A percentile compares a stretch with the other conserved stretches of the same genome.
These are phyloP conservation scores for Clarireedia paspali DNA, from an alignment of 2,329 filamentous ascomycete species.

Conservation along the genomic window DNA sequence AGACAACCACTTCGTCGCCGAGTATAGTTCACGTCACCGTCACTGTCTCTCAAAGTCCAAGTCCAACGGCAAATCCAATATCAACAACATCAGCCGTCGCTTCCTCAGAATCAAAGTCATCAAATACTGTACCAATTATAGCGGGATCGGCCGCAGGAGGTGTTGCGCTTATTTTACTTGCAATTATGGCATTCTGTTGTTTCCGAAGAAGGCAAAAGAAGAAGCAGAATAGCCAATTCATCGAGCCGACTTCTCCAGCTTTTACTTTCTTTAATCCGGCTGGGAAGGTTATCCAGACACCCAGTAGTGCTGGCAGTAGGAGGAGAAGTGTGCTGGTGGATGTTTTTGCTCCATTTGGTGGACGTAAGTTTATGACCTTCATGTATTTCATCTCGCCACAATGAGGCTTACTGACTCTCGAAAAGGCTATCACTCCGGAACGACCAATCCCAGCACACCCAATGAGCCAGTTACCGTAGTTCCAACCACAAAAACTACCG, in stretches of 20 bases:
- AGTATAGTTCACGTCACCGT: background rate
- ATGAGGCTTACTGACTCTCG: background rate
- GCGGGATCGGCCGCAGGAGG: background rate
- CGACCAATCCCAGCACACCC: background rate
- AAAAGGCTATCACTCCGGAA: background rate
- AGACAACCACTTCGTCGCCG: background rate
- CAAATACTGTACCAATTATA: background rate
- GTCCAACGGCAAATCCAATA: background rate
- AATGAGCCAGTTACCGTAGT: background rate
- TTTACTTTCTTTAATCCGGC: conserved; percentile 4
- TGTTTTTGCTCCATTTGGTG: conserved; percentile 1
- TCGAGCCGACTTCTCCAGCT: background rate
- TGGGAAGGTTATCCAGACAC: background rate
- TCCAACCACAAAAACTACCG: background rate
- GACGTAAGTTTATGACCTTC: background rate
- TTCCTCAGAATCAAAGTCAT: background rate
- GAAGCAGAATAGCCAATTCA: conserved; percentile 1
- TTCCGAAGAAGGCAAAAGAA: conserved; percentile 4
- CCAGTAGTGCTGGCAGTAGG: background rate
- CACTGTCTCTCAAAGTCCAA: background rate
- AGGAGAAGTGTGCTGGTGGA: background rate
- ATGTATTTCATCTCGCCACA: background rate
- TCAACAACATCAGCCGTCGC: background rate
- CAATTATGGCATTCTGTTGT: conserved; percentile 2
- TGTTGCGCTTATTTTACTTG: background rate